A percentile compares a stretch with the other conserved stretches of the same genome.
Evolutionary conservation across 352 stramenopile genomes (phyloP).

Genomic region (Labyrinthula sp.): DNA sequence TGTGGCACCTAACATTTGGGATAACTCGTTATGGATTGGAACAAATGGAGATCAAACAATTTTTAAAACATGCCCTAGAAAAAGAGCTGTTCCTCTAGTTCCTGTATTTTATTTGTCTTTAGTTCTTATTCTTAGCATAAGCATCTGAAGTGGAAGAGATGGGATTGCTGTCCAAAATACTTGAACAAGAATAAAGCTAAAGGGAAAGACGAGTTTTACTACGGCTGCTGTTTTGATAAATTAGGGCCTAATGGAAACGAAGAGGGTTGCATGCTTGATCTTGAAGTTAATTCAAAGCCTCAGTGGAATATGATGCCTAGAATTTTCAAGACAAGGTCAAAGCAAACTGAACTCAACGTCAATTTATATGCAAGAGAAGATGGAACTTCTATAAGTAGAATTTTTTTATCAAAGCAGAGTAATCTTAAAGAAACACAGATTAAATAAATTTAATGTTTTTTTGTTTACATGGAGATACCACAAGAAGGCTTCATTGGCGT

Average conservation of each 20-base stretch:
- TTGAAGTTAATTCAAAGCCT: conserved; percentile 18
- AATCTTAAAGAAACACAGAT: too few relatives aligned
- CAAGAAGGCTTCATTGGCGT: too few relatives aligned
- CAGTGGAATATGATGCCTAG: conserved; percentile 27
- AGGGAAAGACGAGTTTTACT: conserved; percentile 23
- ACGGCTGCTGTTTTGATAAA: conserved; percentile 17
- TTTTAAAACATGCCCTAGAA: conserved; percentile 10
- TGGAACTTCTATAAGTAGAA: conserved; percentile 5
- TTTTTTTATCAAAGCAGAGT: conserved; percentile 15
- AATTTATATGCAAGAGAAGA: conserved; percentile 24
- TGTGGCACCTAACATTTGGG: conserved; percentile 23
- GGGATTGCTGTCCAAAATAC: conserved; percentile 27
- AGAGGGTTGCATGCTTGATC: conserved; percentile 22
- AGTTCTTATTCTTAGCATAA: too few relatives aligned
- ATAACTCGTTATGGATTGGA: conserved; percentile 26
- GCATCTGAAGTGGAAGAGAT: conserved; percentile 26
- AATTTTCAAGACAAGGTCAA: conserved; percentile 12
- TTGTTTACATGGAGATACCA: too few relatives aligned
- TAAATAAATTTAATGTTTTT: too few relatives aligned
- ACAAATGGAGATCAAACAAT: neutral
- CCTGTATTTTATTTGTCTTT: too few relatives aligned
- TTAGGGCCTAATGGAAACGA: conserved; percentile 23
- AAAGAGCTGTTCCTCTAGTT: conserved; percentile 15
- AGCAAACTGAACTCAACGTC: neutral
- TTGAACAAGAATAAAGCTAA: conserved; percentile 15